Base-by-base conservation (phyloP, 2,329 filamentous ascomycete species). In the Leptoxyphium fumago region DNA sequence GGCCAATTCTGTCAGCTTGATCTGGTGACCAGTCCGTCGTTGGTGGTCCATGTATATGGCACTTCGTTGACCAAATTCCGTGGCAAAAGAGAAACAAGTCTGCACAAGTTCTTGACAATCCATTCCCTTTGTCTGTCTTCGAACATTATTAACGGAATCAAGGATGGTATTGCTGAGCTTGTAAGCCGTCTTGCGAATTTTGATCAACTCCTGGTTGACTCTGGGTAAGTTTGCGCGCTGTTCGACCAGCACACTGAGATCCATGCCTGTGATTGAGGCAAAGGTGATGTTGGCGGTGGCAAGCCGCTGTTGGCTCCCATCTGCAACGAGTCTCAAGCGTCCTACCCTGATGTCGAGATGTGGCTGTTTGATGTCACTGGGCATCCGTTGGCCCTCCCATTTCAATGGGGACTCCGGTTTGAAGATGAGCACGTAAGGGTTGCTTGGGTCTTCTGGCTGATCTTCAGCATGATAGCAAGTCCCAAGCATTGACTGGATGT, bases 31-130 rank as follows among this genome's bases (percentile, higher is more conserved):
- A 53, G 93, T 85, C 41, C 89, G 81, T 44, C 91, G 74, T 59
- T 94, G 96, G 61, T 84, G 83, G 64, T 98, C 91, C 79, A 98
- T 91, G 67, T 94, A 93, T 15, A 91, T 78, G 41, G 94, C 75
- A 2, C 89, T 95, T 50, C 91, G 82, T 61, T 95, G 89, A 39
- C 91, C 91, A 53, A 98, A 98, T 61, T 98, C 91, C 0, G 91
- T 96, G n/a, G 91, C 91, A 57, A 96, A 98, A 36, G 93, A 84
- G 62, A 96, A 98, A 64, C 89, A 98, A 5, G 87, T 94, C 63
- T 98, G 91, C 50, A 98, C 91, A 28, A 98, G 76, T 57, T 98
- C 91, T 55, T 94, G 87, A 60, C 89, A 94, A 51, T 91, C 82
- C 50, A 89, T 75, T 8, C 82, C 84, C 45, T 75, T 73, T 1